Base-by-base conservation (phyloP, 176 grass and related monocot genomes). In the Tuctoria greenei region DNA sequence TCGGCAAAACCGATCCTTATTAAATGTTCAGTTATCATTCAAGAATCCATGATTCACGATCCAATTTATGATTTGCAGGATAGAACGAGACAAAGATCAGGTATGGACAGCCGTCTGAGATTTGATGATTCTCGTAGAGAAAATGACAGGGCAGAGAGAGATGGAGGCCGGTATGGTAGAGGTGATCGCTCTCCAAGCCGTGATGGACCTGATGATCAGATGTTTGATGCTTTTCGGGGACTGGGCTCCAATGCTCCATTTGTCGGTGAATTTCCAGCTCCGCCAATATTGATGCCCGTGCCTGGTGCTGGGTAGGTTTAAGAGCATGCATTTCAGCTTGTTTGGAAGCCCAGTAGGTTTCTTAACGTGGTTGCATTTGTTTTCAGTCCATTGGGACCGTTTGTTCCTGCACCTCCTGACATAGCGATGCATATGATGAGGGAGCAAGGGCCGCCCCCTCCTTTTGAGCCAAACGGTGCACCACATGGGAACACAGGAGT, bases 371-470 rank as follows among this genome's bases (percentile, higher is more conserved):
- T 11, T 34, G 17, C 11, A 71, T 74, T 81, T 56, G 4, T 88
- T 75, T 83, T 76, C 77, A 99, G 95, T 67, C 95, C 95, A 10
- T 71, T 95, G 69, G 95, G 95, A 59, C 96, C 96, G 64, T 99
- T 99, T 88, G 89, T 99, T 70, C 96, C 96, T 57, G 96, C 96
- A 23, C 96, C 96, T 37, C 96, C 96, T 79, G 96, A 99, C 80
- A 89, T 99, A 74, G 96, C 96, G 16, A 99, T 99, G 85, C 87
- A 91, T 58, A 95, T 99, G 92, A 51, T 99, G 82, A 99, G 89
- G 73, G 96, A 99, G 67, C 87, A 92, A 75, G 96, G 89, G 25
- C 76, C 77, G 2, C 78, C 88, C 0, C 73, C 88, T 51, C 68
- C 79, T 23, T 90, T 90, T 66, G 91, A 93, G 85, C 63, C 82